phyloP scores from a whole-genome alignment of 1,284 basidiomycete genomes.

The Trichosporon sp. region DNA sequence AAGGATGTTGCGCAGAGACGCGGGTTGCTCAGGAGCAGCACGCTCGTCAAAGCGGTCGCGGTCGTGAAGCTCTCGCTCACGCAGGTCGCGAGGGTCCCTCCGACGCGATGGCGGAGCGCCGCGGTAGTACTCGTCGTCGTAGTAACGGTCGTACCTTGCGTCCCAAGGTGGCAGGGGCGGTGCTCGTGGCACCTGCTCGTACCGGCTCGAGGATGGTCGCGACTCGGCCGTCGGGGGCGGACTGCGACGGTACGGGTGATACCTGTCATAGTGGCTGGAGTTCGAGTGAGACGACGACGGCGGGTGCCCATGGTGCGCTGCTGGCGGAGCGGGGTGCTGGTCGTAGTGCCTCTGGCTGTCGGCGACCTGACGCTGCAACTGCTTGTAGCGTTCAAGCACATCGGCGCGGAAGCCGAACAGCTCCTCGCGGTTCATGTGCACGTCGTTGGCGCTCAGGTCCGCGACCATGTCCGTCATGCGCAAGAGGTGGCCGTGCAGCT shows the following conservation, averaged over 20 bases:
- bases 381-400: conserved; percentile 2
- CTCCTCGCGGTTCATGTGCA: not conserved
- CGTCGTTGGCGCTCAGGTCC: not conserved
- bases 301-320: not conserved
- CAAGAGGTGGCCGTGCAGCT: conserved; percentile 31
- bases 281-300: not conserved
- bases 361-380: not conserved
- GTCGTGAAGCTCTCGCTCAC: not conserved
- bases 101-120: not conserved
- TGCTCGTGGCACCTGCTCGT: not conserved
- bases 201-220: not conserved
- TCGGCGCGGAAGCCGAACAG: not conserved
- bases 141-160: not conserved
- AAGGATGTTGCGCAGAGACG: not conserved
- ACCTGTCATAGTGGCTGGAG: not conserved
- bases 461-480: conserved; percentile 24
- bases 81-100: not conserved
- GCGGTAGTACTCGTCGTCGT: conserved; percentile 1
- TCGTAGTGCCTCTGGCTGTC: not conserved
- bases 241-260: not conserved
- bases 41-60: not conserved
- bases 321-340: not conserved
- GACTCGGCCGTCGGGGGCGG: not conserved
- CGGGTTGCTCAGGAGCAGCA: not conserved
- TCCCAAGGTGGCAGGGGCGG: not conserved